These are phyloP conservation scores for Gossypium aridum DNA, from an alignment of 441 rosid genomes.

Conservation along the genomic window DNA sequence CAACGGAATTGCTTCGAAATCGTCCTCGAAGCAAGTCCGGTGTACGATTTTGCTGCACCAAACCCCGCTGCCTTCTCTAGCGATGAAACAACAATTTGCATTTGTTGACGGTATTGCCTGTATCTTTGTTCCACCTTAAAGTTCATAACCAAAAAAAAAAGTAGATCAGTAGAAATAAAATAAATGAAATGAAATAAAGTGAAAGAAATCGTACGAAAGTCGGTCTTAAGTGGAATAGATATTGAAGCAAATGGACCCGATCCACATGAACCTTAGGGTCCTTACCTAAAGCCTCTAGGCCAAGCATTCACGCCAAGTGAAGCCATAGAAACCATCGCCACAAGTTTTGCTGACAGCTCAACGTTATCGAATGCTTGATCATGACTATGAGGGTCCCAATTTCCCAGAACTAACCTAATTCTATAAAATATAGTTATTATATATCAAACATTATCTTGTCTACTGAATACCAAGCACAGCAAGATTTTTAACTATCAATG, in stretches of 20 bases:
- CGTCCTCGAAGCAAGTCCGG: constrained; percentile 48
- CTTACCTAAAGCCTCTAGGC: neutral
- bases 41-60: constrained; percentile 55
- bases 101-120: constrained; percentile 55
- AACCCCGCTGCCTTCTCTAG: constrained; percentile 58
- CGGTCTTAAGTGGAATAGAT: neutral
- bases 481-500: neutral
- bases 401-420: constrained; percentile 1
- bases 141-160: neutral
- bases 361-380: neutral
- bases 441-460: neutral
- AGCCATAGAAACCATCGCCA: neutral
- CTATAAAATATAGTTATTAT: neutral
- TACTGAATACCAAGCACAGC: neutral
- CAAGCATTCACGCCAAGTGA: neutral
- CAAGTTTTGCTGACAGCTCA: neutral
- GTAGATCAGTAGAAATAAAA: neutral
- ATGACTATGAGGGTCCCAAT: constrained; percentile 6
- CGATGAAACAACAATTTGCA: constrained; percentile 41
- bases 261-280: neutral
- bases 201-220: neutral
- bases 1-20: constrained; percentile 61
- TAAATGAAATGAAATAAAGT: too few relatives aligned
- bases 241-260: constrained; percentile 1
- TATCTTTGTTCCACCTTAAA: constrained; percentile 60